Evolutionary conservation across 768 basidiomycete genomes (phyloP).

Genomic region (Lactifluus rugatus): DNA sequence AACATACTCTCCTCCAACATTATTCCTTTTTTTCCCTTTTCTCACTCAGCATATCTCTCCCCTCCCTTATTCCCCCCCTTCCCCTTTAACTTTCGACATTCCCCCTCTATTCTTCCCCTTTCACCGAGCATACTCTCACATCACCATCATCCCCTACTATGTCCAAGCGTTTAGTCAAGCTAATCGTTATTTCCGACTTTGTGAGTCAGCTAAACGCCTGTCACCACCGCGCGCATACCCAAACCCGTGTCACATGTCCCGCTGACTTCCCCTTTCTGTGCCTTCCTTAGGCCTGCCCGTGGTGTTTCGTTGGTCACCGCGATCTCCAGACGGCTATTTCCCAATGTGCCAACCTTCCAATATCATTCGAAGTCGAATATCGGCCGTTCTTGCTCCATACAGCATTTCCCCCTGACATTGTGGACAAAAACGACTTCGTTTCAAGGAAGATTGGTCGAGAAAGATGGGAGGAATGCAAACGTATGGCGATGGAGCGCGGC

Average conservation of each 20-base stretch:
- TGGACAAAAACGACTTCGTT: constrained; percentile 25
- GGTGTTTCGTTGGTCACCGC: constrained; percentile 35
- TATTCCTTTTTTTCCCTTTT: constrained; percentile 2
- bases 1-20: constrained; percentile 8
- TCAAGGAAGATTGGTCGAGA: constrained; percentile 34
- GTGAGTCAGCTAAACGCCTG: constrained; percentile 22
- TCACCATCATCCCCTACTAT: not conserved
- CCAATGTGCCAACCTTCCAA: constrained; percentile 25
- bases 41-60: constrained; percentile 6
- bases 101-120: not conserved
- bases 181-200: constrained; percentile 27
- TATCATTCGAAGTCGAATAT: constrained; percentile 35
- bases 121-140: not conserved
- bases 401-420: constrained; percentile 25
- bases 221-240: not conserved
- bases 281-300: constrained; percentile 28
- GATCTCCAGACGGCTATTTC: constrained; percentile 33
- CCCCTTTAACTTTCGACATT: not conserved
- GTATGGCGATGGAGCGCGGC: constrained; percentile 28
- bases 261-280: not conserved
- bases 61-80: not conserved
- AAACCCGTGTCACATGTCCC: not conserved
- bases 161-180: constrained; percentile 15
- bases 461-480: constrained; percentile 26
- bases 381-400: constrained; percentile 39